Conservation (phyloP, 495 filamentous ascomycete genomes). For the Talaromyces wortmannii region DNA sequence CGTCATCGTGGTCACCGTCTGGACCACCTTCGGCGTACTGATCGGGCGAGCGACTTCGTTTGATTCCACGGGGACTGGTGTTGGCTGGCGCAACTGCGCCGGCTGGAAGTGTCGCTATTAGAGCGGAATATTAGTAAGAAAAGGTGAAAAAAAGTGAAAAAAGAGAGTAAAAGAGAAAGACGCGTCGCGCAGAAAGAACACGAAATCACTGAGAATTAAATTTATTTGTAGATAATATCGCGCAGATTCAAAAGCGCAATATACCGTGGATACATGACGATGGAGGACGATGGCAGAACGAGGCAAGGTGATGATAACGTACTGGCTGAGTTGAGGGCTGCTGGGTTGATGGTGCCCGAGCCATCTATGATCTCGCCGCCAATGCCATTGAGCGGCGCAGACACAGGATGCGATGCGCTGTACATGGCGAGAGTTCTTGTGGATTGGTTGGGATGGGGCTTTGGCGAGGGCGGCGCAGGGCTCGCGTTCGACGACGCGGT, state of each 20-base stretch:
- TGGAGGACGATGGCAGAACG: background rate
- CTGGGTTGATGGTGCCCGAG: constrained; percentile 75
- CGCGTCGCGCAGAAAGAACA: background rate
- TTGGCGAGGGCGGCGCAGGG: constrained; percentile 14
- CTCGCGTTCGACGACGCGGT: constrained; percentile 28
- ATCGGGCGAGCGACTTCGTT: constrained; percentile 91
- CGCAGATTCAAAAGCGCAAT: too few relatives aligned
- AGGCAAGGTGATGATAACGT: constrained; percentile 14
- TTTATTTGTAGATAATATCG: too few relatives aligned
- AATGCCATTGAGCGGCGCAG: constrained; percentile 53
- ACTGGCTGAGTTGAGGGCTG: constrained; percentile 61
- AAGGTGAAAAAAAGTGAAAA: background rate
- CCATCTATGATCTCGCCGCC: constrained; percentile 61
- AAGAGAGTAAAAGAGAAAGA: background rate
- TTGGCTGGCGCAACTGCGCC: constrained; percentile 38
- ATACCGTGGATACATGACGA: too few relatives aligned
- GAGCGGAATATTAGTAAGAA: too few relatives aligned
- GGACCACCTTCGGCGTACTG: constrained; percentile 53
- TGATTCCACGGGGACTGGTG: constrained; percentile 67
- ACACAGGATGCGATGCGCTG: constrained; percentile 40
- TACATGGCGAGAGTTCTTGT: constrained; percentile 41
- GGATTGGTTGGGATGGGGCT: constrained; percentile 25
- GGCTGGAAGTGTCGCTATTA: constrained; percentile 36
- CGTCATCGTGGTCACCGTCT: constrained; percentile 65
- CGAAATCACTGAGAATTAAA: constrained; percentile 1